Evolutionary conservation across 306 rosid species (phyloP).

Genomic region (Lagenaria siceraria): DNA sequence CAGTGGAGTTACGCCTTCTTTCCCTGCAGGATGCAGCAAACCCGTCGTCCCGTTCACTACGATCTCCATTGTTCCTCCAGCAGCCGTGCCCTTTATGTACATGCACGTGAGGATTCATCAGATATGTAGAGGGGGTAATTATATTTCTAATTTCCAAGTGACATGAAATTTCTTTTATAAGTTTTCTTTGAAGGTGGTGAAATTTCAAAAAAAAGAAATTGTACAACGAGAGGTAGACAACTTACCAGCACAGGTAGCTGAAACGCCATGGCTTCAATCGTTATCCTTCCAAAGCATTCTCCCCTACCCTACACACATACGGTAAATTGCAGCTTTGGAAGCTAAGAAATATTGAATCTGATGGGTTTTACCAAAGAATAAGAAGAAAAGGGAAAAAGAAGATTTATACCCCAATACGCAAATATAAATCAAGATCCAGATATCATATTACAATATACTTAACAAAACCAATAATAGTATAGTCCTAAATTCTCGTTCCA

Average conservation of each 20-base stretch:
- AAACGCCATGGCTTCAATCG: conserved; percentile 82
- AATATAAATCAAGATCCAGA: not conserved
- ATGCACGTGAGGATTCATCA: not conserved
- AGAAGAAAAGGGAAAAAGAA: not conserved
- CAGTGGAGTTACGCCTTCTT: conserved; percentile 58
- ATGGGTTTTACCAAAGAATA: not conserved
- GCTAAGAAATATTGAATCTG: not conserved
- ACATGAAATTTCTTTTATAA: not conserved
- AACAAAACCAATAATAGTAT: not conserved
- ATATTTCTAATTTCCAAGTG: not conserved
- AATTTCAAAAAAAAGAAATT: conserved; percentile 6
- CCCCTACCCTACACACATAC: conserved; percentile 45
- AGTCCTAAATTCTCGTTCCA: not conserved
- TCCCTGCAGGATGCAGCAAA: conserved; percentile 64
- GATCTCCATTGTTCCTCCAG: conserved; percentile 91
- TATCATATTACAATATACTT: not conserved
- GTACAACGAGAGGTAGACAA: not conserved
- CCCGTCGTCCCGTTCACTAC: conserved; percentile 77
- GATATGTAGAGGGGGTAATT: not conserved
- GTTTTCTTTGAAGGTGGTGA: not conserved
- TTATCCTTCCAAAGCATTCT: conserved; percentile 82
- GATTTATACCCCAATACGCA: not conserved
- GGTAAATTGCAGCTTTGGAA: not conserved
- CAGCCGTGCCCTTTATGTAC: conserved; percentile 62
- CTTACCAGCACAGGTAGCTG: conserved; percentile 77